Evolutionary conservation across 192 early-diverging fungal genomes (phyloP), one percentile per base, ranked within the genome.

Genomic region (Piromyces finnis): DNA sequence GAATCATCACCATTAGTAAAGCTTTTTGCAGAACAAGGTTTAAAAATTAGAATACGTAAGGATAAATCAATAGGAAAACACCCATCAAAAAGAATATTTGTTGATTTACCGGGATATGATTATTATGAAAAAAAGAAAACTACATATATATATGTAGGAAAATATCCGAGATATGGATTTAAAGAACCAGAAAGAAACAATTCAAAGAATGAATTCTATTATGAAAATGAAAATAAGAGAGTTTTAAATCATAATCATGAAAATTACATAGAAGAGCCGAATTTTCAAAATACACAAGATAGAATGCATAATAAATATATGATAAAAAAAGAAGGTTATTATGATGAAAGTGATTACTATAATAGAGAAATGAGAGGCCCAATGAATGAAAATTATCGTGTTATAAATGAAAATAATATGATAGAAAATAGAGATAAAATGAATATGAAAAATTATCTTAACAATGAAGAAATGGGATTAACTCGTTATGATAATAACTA

Each of bases 31-130:
- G 95, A 98, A 81, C 97, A 98, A 84, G 97, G 97, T 0, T 86
- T 98, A 26, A 97, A 97, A 84, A 95, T 98, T 79, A 88, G 95
- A 77, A 95, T 98, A 80, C 87, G 95, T 51, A 98, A 97, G 82
- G 97, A 98, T 86, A 88, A 91, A 51, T 51, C 41, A 1, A 3
- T 51, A 17, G 41, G 41, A 22, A 51, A 51, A 51, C 41, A 51
- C 22, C 41, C 41, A 51, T 51, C 41, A 22, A 51, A 51, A 51
- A 51, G 41, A 51, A 51, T 51, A 22, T 51, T 51, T 51, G 41
- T 51, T 51, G 41, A 51, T 51, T 51, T 51, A 51, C 41, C 41
- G 2, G 41, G 41, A 22, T 51, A 51, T 51, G 41, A 51, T 22
- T 51, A 22, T 51, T 51, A 4, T 51, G 41, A 51, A 6, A 51